Evolutionary conservation across 2,329 filamentous ascomycete species (phyloP).

Genomic region (Epichloe hybrida): DNA sequence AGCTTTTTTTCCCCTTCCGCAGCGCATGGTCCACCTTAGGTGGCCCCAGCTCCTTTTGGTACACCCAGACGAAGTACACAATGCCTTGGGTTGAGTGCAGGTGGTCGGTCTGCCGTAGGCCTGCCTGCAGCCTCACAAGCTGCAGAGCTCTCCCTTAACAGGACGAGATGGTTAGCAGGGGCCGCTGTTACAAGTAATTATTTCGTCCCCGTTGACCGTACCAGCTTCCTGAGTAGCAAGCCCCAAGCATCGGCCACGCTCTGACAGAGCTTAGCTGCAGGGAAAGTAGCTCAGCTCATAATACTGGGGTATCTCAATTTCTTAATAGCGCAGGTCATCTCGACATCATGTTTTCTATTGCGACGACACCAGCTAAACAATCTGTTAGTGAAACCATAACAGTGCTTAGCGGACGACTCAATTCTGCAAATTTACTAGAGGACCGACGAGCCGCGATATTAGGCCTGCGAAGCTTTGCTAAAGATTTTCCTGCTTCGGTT

Average conservation of each 20-base stretch:
- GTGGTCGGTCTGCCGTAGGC: no score
- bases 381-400: slow-evolving; percentile 91
- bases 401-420: slow-evolving; percentile 72
- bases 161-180: no score
- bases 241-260: neutral
- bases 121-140: no score
- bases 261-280: neutral
- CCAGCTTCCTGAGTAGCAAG: neutral
- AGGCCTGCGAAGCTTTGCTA: slow-evolving; percentile 87
- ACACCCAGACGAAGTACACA: no score
- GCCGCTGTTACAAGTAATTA: no score
- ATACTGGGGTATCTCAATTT: neutral
- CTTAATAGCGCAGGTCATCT: slow-evolving; percentile 17
- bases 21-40: no score
- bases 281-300: neutral
- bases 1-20: no score
- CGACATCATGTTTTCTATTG: slow-evolving; percentile 46
- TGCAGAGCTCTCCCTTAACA: no score
- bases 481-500: slow-evolving; percentile 90
- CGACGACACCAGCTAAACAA: slow-evolving; percentile 78
- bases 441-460: slow-evolving; percentile 88
- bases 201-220: no score
- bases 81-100: no score
- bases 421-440: slow-evolving; percentile 82
- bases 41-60: no score